Percentiles rank a stretch among this genome's conserved stretches.
These are phyloP conservation scores for Arabidopsis arenosa DNA, from an alignment of 345 rosid species.

Conservation along the genomic window DNA sequence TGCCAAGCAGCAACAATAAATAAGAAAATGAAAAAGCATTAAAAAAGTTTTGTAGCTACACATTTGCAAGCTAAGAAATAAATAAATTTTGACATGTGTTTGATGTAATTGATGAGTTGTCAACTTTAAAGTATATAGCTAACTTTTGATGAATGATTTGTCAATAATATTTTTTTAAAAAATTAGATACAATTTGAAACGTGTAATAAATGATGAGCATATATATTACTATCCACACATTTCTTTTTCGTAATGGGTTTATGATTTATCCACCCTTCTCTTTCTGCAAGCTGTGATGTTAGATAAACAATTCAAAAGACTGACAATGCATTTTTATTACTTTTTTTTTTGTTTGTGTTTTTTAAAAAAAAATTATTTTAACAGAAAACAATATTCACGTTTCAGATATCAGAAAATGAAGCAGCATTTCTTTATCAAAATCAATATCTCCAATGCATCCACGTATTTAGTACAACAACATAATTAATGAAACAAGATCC, in stretches of 20 bases:
- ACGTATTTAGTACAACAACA: too few relatives aligned
- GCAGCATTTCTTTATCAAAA: too few relatives aligned
- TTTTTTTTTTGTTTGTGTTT: too few relatives aligned
- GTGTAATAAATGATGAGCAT: slow-evolving; percentile 7
- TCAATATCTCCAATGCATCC: too few relatives aligned
- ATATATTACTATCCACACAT: neutral
- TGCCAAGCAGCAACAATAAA: neutral
- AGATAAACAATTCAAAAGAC: slow-evolving; percentile 8
- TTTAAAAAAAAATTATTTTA: too few relatives aligned
- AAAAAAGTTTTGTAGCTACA: neutral
- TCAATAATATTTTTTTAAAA: neutral
- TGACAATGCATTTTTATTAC: neutral
- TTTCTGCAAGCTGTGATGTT: slow-evolving; percentile 14
- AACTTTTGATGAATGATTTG: neutral
- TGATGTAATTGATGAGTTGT: neutral
- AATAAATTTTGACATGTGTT: neutral
- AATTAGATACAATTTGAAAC: neutral
- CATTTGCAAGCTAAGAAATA: neutral
- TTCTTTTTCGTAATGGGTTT: neutral
- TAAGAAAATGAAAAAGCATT: neutral
- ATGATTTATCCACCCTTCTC: slow-evolving; percentile 1
- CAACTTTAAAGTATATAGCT: neutral
- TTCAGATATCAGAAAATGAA: too few relatives aligned
- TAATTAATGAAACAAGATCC: too few relatives aligned
- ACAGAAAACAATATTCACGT: too few relatives aligned